Conservation (phyloP, 805 yeast genomes). For the Komagataella pseudopastoris region DNA sequence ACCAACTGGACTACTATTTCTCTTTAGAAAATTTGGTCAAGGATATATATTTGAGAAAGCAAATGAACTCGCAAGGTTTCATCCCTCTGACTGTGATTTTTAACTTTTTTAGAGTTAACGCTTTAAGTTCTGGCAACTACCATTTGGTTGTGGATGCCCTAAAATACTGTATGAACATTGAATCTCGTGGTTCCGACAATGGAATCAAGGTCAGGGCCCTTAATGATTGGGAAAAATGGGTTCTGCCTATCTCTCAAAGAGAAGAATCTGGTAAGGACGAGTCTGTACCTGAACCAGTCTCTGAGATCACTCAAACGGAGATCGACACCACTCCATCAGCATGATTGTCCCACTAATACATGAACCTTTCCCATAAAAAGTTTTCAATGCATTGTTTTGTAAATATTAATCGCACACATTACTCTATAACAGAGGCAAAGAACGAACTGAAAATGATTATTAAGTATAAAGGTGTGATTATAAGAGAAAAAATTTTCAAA, state of each 20-base stretch:
- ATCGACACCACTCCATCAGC: neutral
- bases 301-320: neutral
- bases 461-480: neutral
- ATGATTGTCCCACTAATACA: neutral
- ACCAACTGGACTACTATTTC: slow-evolving; percentile 84
- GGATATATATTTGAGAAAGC: slow-evolving; percentile 70
- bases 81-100: slow-evolving; percentile 50
- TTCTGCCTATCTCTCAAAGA: slow-evolving; percentile 42
- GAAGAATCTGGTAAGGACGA: slow-evolving; percentile 31
- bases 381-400: neutral
- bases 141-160: slow-evolving; percentile 41
- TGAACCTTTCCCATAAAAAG: neutral
- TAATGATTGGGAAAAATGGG: slow-evolving; percentile 51
- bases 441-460: neutral
- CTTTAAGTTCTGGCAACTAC: slow-evolving; percentile 43
- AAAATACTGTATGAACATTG: slow-evolving; percentile 31
- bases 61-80: slow-evolving; percentile 70
- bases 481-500: neutral
- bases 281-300: slow-evolving; percentile 6
- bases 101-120: slow-evolving; percentile 63
- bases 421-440: neutral
- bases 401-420: neutral
- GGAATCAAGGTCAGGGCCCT: slow-evolving; percentile 50
- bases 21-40: slow-evolving; percentile 76
- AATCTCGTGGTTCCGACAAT: slow-evolving; percentile 23